Evolutionary conservation across 768 basidiomycete genomes (phyloP).

Genomic region (Panellus pusillus): DNA sequence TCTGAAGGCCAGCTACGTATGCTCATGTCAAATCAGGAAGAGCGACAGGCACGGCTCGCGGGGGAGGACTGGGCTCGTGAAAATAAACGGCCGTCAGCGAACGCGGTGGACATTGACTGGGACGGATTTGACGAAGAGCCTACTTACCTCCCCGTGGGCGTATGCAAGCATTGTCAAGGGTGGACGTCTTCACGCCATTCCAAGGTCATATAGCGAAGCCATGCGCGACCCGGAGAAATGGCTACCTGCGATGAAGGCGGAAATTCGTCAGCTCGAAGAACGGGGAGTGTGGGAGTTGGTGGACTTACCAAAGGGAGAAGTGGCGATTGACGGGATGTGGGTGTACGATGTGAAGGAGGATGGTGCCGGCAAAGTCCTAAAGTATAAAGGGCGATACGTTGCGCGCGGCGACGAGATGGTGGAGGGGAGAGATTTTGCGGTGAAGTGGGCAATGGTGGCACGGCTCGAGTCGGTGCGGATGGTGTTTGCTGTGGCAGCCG

Average conservation of each 20-base stretch:
- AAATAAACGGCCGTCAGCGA: background rate
- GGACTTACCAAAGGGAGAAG: conserved; percentile 10
- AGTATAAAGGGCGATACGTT: conserved; percentile 45
- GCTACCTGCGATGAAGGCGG: conserved; percentile 9
- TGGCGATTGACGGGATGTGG: too few species aligned
- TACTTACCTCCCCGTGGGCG: conserved; percentile 3
- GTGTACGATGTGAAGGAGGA: conserved; percentile 40
- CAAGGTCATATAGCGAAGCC: conserved; percentile 8
- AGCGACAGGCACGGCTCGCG: background rate
- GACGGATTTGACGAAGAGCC: background rate
- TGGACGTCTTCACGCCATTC: background rate
- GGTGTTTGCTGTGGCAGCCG: conserved; percentile 12
- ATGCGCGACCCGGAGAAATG: conserved; percentile 10
- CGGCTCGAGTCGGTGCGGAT: conserved; percentile 10
- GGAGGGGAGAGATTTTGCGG: conserved; percentile 2
- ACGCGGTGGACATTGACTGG: conserved; percentile 7
- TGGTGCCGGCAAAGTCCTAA: conserved; percentile 28
- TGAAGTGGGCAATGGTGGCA: conserved; percentile 13
- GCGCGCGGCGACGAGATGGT: conserved; percentile 23
- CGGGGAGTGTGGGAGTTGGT: conserved; percentile 7
- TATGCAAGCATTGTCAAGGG: background rate
- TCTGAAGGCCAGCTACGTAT: background rate
- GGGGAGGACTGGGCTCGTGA: conserved; percentile 5
- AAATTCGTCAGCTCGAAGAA: conserved; percentile 1
- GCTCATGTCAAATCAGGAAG: background rate